phyloP scores from a whole-genome alignment of 129 eudicot genomes.

The Sambucus nigra region DNA sequence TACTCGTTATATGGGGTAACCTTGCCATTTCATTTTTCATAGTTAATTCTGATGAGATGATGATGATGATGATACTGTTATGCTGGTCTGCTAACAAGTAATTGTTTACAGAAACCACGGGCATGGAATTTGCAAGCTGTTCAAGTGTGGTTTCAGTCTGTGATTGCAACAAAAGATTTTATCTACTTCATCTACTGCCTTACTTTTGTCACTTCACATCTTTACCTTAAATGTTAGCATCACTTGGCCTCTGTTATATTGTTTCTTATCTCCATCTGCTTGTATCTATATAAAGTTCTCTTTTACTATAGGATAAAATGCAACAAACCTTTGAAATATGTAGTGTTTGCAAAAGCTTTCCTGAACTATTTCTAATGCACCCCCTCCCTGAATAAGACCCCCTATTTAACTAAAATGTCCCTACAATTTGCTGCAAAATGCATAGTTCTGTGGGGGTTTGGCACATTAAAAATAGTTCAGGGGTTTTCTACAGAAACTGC shows the following conservation, averaged over 20 bases:
- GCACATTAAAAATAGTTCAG: no score
- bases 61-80: background rate
- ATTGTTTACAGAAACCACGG: conserved; percentile 68
- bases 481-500: no score
- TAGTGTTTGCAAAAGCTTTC: no score
- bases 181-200: conserved; percentile 80
- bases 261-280: background rate
- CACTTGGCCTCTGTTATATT: conserved; percentile 2
- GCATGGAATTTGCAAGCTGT: conserved; percentile 86
- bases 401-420: no score
- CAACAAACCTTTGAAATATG: no score
- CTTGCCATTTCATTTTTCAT: background rate
- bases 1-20: conserved; percentile 97
- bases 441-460: no score
- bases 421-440: no score
- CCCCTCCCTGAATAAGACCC: no score
- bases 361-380: no score
- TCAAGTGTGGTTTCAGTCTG: conserved; percentile 89
- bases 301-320: no score
- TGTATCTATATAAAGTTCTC: background rate
- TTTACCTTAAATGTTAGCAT: conserved; percentile 75
- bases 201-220: conserved; percentile 72
- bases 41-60: no score
- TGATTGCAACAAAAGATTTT: conserved; percentile 79
- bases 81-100: conserved; percentile 8